Conservation (phyloP, 768 basidiomycete genomes). For the Exsudoporus frostii region DNA sequence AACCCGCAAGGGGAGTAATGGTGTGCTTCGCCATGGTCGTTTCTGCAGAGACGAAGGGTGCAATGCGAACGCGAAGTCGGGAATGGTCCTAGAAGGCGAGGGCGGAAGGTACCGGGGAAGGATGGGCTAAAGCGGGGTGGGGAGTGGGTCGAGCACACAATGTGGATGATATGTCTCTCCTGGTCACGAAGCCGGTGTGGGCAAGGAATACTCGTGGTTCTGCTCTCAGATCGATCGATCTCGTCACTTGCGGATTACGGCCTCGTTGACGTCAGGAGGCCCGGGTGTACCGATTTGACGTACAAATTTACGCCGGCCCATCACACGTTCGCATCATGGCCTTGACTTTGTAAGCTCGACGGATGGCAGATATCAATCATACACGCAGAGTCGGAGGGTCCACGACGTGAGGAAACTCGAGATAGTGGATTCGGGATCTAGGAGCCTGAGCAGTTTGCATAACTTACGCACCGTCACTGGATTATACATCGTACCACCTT, state of each 20-base stretch:
- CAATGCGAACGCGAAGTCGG: not conserved
- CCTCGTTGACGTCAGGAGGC: constrained; percentile 21
- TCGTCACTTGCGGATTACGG: not conserved
- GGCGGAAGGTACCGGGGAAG: not conserved
- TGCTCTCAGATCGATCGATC: constrained; percentile 11
- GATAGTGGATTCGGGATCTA: constrained; percentile 1
- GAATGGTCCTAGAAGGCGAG: not conserved
- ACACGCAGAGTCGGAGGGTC: not conserved
- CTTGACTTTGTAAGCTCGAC: not conserved
- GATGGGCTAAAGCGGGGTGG: not conserved
- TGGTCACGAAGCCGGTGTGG: not conserved
- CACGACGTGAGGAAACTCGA: not conserved
- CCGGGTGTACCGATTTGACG: not conserved
- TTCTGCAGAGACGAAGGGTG: not conserved
- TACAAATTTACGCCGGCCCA: not conserved
- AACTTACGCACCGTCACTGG: constrained; percentile 17
- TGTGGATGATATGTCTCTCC: constrained; percentile 7
- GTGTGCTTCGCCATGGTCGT: constrained; percentile 2
- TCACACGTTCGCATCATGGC: not conserved
- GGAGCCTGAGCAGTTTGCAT: not conserved
- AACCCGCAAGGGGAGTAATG: not conserved
- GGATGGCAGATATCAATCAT: not conserved
- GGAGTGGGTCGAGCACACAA: not conserved
- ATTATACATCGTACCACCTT: constrained; percentile 13
- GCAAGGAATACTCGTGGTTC: not conserved